These are phyloP conservation scores for Acanthamoeba rhysodes DNA, from an alignment of 208 protist genomes.

Conservation along the genomic window DNA sequence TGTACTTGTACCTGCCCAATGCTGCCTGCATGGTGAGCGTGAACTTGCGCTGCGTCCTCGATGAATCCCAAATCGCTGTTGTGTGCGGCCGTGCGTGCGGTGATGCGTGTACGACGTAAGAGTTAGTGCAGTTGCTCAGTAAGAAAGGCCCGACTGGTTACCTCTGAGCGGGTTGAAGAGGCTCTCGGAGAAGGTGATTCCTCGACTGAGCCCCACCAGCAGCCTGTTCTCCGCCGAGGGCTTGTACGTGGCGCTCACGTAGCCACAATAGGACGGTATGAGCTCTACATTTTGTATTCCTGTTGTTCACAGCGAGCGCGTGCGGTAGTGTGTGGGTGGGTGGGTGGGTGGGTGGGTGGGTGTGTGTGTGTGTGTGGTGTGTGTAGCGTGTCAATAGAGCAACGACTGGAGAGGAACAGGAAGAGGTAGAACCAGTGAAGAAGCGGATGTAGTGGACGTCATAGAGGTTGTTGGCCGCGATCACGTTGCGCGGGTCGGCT, in stretches of 20 bases:
- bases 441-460: conserved; percentile 76
- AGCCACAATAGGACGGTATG: conserved; percentile 63
- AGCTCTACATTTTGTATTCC: conserved; percentile 67
- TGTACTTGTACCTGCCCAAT: conserved; percentile 35
- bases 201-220: conserved; percentile 23
- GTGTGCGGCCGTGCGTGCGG: neutral
- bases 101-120: neutral
- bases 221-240: neutral
- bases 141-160: neutral
- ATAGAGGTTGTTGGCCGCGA: conserved; percentile 80
- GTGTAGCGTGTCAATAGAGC: neutral
- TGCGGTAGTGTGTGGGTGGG: neutral
- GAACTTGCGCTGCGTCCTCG: neutral
- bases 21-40: neutral
- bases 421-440: conserved; percentile 29
- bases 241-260: conserved; percentile 39
- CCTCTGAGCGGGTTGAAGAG: neutral
- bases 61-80: conserved; percentile 24
- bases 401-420: too few species aligned
- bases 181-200: neutral
- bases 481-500: conserved; percentile 47
- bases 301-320: neutral
- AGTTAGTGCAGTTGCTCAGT: neutral
- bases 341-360: neutral
- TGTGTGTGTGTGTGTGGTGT: neutral